A percentile compares a stretch with the other conserved stretches of the same genome.
phyloP scores from a whole-genome alignment of 2,329 filamentous ascomycete species.

The Fusarium odoratissimum region DNA sequence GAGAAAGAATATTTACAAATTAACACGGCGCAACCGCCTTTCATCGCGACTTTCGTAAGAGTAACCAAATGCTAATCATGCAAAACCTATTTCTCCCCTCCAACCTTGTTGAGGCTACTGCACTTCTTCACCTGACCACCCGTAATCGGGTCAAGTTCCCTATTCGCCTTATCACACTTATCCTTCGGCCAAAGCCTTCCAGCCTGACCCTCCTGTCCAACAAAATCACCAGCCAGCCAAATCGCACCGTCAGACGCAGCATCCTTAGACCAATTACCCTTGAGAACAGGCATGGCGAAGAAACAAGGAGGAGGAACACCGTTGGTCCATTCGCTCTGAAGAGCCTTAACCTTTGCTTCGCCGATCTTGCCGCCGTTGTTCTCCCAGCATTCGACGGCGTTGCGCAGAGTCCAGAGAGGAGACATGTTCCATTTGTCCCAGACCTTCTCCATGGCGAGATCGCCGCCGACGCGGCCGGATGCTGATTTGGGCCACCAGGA shows the following conservation, averaged over 20 bases:
- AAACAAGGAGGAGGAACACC: neutral
- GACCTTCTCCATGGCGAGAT: neutral
- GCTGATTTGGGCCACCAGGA: neutral
- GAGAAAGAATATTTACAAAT: too few relatives aligned
- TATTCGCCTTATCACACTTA: neutral
- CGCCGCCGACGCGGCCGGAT: neutral
- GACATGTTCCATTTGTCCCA: neutral
- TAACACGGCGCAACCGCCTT: neutral
- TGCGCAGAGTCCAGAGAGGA: neutral
- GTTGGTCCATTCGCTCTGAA: neutral
- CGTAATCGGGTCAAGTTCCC: neutral
- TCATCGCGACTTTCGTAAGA: neutral
- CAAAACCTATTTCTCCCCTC: neutral
- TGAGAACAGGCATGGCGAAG: neutral
- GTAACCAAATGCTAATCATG: too few relatives aligned
- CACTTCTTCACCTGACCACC: neutral
- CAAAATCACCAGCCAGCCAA: neutral
- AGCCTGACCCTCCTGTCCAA: neutral
- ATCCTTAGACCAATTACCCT: neutral
- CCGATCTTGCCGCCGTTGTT: neutral
- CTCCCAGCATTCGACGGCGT: neutral
- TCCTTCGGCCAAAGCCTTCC: neutral
- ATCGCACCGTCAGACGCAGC: neutral
- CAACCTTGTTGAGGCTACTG: neutral
- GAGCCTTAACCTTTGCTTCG: accelerated